Percentiles rank a stretch among this genome's conserved stretches.
phyloP scores from a whole-genome alignment of 2,329 filamentous ascomycete genomes.

The Pseudovirgaria hyperparasitica region DNA sequence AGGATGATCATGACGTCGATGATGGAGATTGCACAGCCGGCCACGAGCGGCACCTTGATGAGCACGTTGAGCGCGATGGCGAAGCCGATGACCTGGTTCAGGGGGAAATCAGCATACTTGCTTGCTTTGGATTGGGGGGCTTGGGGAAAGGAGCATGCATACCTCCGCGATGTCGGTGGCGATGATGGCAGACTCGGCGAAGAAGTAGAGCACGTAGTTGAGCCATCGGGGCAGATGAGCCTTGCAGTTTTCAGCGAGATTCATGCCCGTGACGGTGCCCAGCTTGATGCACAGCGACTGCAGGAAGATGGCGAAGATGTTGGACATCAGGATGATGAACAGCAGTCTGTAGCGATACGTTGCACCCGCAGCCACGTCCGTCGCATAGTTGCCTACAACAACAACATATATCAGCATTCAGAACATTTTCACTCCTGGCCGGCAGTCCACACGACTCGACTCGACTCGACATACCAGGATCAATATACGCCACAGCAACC shows the following conservation, averaged over 20 bases:
- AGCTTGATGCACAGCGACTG: constrained; percentile 53
- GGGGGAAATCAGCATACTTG: background rate
- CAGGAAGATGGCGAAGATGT: constrained; percentile 58
- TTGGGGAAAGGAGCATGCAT: constrained; percentile 1
- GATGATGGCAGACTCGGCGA: constrained; percentile 45
- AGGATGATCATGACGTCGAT: constrained; percentile 44
- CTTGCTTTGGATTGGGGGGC: background rate
- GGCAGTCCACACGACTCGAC: background rate
- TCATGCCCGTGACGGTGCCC: constrained; percentile 36
- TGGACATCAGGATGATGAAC: constrained; percentile 56
- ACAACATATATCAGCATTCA: constrained; percentile 1
- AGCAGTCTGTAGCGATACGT: constrained; percentile 52
- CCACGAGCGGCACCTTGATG: constrained; percentile 39
- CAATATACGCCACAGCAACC: constrained; percentile 37
- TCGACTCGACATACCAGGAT: constrained; percentile 31
- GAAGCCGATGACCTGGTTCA: constrained; percentile 40
- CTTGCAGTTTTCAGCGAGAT: constrained; percentile 36
- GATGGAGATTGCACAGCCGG: constrained; percentile 44
- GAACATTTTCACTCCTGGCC: background rate
- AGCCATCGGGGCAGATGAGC: constrained; percentile 40
- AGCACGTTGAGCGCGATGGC: constrained; percentile 45
- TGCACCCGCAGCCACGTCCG: constrained; percentile 56
- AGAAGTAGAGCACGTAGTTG: constrained; percentile 40
- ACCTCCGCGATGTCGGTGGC: constrained; percentile 47
- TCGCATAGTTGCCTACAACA: constrained; percentile 53